Evolutionary conservation across 2,329 filamentous ascomycete genomes (phyloP).

Genomic region (Paraconiothyrium brasiliense): DNA sequence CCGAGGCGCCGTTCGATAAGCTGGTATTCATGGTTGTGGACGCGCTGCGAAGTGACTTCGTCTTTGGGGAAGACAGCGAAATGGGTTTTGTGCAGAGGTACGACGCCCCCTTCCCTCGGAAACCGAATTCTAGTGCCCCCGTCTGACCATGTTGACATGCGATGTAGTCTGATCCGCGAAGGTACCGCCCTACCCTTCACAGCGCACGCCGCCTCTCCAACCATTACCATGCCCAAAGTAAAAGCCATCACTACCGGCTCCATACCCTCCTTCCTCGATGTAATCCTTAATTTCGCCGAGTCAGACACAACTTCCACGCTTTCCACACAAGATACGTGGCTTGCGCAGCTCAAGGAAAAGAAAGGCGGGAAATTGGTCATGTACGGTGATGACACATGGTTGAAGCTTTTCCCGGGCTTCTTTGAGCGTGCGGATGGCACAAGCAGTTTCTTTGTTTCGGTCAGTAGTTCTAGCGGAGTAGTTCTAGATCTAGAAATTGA

Average conservation of each 20-base stretch:
- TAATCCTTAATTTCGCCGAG: constrained; percentile 96
- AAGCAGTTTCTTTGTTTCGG: constrained; percentile 97
- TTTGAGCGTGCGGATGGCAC: constrained; percentile 92
- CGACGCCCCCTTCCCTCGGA: constrained; percentile 24
- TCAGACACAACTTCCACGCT: constrained; percentile 90
- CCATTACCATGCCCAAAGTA: constrained; percentile 96
- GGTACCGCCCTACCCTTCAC: constrained; percentile 92
- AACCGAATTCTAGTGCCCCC: neutral
- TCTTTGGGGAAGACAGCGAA: constrained; percentile 81
- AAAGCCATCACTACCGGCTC: constrained; percentile 98
- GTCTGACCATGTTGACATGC: constrained; percentile 10
- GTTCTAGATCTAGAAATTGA: constrained; percentile 46
- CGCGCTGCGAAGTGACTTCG: constrained; percentile 89
- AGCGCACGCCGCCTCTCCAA: constrained; percentile 93
- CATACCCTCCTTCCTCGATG: constrained; percentile 96
- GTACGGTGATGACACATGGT: constrained; percentile 98
- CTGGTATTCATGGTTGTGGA: constrained; percentile 98
- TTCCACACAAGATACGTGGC: constrained; percentile 91
- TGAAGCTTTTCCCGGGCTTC: constrained; percentile 91
- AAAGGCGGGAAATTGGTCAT: constrained; percentile 79
- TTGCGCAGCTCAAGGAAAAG: constrained; percentile 83
- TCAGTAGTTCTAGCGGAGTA: constrained; percentile 62
- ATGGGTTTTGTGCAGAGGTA: constrained; percentile 91
- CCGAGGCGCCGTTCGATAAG: constrained; percentile 81
- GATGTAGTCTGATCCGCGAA: constrained; percentile 78